Conservation (phyloP, 148 eudicot genomes). For the Simmondsia chinensis region DNA sequence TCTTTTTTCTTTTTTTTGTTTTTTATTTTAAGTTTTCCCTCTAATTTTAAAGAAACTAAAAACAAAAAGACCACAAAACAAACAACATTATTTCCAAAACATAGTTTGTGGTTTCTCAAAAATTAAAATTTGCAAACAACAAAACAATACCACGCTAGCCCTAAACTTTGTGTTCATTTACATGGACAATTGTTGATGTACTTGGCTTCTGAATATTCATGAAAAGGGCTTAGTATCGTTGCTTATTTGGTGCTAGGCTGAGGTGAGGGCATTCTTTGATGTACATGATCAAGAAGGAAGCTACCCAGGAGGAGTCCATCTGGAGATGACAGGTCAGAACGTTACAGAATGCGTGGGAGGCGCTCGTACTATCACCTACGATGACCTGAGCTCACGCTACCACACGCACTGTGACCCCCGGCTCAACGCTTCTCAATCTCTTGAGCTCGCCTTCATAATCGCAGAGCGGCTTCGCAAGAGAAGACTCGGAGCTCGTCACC, state of each 20-base stretch:
- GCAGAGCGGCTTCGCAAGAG: slow-evolving; percentile 74
- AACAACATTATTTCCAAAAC: too few relatives aligned
- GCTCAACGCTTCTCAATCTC: slow-evolving; percentile 73
- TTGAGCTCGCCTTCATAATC: slow-evolving; percentile 68
- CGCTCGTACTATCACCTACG: slow-evolving; percentile 60
- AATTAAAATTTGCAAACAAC: too few relatives aligned
- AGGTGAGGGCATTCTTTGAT: slow-evolving; percentile 69
- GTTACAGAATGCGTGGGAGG: slow-evolving; percentile 86
- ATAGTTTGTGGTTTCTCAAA: too few relatives aligned
- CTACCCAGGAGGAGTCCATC: slow-evolving; percentile 76
- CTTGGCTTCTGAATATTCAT: not conserved
- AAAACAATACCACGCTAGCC: not conserved
- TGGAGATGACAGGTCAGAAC: slow-evolving; percentile 82
- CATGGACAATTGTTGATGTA: not conserved
- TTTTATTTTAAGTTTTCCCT: too few relatives aligned
- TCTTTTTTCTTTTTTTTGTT: too few relatives aligned
- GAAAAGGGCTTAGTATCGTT: not conserved
- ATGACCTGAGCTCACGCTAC: slow-evolving; percentile 70
- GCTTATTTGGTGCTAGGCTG: slow-evolving; percentile 29
- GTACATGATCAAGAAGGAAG: slow-evolving; percentile 91
- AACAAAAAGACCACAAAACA: too few relatives aligned
- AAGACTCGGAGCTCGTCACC: slow-evolving; percentile 30
- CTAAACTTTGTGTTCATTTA: not conserved
- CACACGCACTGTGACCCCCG: slow-evolving; percentile 84
- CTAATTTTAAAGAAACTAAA: too few relatives aligned